Conservation (phyloP, 1,139 yeast genomes). For the Yamadazyma jaroonii region DNA sequence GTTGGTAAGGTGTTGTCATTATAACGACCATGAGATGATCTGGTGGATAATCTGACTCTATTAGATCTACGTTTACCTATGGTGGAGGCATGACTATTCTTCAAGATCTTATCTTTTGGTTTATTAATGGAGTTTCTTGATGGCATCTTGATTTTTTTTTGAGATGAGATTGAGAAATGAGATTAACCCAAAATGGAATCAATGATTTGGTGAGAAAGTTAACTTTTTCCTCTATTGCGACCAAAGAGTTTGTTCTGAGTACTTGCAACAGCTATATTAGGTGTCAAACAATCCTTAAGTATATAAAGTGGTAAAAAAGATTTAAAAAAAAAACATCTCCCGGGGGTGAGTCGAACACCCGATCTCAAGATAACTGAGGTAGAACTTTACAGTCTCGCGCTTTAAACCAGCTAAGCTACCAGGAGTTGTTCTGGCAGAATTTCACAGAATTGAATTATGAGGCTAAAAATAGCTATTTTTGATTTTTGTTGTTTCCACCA, state of each 20-base stretch:
- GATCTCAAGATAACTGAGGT: slow-evolving; percentile 67
- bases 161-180: slow-evolving; percentile 4
- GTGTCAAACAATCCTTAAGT: too few species aligned
- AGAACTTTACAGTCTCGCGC: slow-evolving; percentile 71
- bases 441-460: neutral
- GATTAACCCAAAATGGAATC: neutral
- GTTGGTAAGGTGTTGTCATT: slow-evolving; percentile 32
- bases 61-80: slow-evolving; percentile 57
- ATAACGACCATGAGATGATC: slow-evolving; percentile 46
- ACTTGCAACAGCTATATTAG: too few species aligned
- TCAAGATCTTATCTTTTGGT: slow-evolving; percentile 63
- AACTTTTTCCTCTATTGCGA: too few species aligned
- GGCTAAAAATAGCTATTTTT: too few species aligned
- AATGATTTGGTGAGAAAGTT: neutral
- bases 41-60: slow-evolving; percentile 47
- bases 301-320: too few species aligned
- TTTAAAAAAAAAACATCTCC: slow-evolving; percentile 50
- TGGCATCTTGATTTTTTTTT: slow-evolving; percentile 48
- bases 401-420: slow-evolving; percentile 78
- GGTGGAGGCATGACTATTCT: slow-evolving; percentile 52
- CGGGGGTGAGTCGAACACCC: slow-evolving; percentile 86
- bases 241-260: too few species aligned
- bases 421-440: slow-evolving; percentile 33
- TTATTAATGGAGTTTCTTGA: slow-evolving; percentile 77
- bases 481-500: too few species aligned